phyloP scores from a whole-genome alignment of 2,329 filamentous ascomycete genomes.

The Hymenoscyphus repandus region DNA sequence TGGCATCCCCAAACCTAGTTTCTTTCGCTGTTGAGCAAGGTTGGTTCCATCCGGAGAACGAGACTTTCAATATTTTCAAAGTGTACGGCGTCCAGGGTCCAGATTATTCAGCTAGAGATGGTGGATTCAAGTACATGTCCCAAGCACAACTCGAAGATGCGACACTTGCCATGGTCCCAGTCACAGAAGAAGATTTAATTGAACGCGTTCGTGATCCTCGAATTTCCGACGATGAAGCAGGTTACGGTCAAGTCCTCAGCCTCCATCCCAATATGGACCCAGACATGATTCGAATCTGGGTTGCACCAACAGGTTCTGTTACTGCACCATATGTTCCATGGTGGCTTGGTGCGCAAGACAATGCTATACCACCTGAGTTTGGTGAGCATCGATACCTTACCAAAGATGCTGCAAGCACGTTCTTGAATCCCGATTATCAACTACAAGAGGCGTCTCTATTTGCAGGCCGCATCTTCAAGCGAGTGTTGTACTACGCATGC shows the following conservation, averaged over 20 bases:
- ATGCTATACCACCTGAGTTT: background rate
- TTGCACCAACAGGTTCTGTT: background rate
- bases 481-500: background rate
- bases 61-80: background rate
- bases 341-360: background rate
- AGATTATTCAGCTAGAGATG: background rate
- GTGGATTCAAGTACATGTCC: slow-evolving; percentile 2
- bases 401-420: background rate
- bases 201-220: background rate
- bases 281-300: slow-evolving; percentile 1
- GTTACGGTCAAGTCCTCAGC: background rate
- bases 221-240: background rate
- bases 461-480: background rate
- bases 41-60: background rate
- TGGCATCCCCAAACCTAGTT: background rate
- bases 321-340: slow-evolving; percentile 1
- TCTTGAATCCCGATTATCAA: background rate
- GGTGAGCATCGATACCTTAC: background rate
- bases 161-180: background rate
- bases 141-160: slow-evolving; percentile 2
- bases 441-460: background rate
- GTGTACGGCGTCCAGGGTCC: background rate
- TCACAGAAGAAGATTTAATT: background rate
- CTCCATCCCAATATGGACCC: background rate
- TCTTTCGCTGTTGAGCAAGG: background rate